These are phyloP conservation scores for Cadophora luteo-olivacea DNA, from an alignment of 2,329 filamentous ascomycete genomes.

Conservation along the genomic window DNA sequence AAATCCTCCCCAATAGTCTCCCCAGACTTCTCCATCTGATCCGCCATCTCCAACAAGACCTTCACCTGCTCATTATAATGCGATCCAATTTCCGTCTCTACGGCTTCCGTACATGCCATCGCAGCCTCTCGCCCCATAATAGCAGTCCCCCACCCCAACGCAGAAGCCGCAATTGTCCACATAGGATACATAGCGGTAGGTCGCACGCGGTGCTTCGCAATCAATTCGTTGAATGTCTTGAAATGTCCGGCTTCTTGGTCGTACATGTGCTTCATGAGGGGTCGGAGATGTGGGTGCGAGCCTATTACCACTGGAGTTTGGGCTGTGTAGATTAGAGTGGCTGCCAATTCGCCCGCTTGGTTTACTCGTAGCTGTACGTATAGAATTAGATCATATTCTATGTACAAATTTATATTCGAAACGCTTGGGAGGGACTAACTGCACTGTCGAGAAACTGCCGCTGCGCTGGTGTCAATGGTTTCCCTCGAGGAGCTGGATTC, in stretches of 20 bases:
- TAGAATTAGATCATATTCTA: neutral
- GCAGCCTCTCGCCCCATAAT: constrained; percentile 90
- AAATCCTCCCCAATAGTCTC: constrained; percentile 84
- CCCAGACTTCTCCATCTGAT: constrained; percentile 75
- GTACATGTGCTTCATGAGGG: constrained; percentile 97
- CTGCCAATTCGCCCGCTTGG: constrained; percentile 96
- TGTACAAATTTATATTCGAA: neutral
- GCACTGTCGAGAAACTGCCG: constrained; percentile 78
- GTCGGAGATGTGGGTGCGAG: constrained; percentile 84
- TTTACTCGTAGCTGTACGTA: constrained; percentile 80
- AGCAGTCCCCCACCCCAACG: constrained; percentile 88
- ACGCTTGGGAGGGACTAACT: constrained; percentile 50
- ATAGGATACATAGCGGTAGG: constrained; percentile 92
- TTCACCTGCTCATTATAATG: constrained; percentile 96
- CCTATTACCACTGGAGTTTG: constrained; percentile 84
- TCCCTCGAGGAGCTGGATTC: constrained; percentile 30
- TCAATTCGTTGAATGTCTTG: constrained; percentile 79
- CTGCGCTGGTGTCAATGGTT: constrained; percentile 71
- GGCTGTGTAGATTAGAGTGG: constrained; percentile 89
- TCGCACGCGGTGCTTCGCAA: constrained; percentile 86
- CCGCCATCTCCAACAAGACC: constrained; percentile 79
- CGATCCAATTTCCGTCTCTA: constrained; percentile 95
- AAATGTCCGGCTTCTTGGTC: constrained; percentile 93
- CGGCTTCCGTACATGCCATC: constrained; percentile 98
- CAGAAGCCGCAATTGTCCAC: constrained; percentile 81